Percentiles rank a stretch among this genome's conserved stretches.
phyloP scores from a whole-genome alignment of 208 protist species.

The Wallacemonas sp. region DNA sequence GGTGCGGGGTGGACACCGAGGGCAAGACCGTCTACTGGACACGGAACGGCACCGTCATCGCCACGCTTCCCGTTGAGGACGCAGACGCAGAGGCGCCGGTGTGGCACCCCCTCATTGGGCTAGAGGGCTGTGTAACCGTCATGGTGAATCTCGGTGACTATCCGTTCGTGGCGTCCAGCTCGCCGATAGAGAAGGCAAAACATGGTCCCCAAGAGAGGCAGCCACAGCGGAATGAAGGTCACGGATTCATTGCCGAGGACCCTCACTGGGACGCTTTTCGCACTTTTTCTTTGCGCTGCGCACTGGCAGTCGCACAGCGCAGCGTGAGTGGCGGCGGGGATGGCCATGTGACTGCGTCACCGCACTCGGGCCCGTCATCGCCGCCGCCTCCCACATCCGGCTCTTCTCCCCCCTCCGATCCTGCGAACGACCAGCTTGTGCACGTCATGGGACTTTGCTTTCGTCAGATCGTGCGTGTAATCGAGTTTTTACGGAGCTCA shows the following conservation, averaged over 20 bases:
- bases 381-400: not conserved
- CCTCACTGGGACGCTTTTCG: slow-evolving; percentile 76
- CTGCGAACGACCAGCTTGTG: not conserved
- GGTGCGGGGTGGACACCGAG: slow-evolving; percentile 80
- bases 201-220: too few relatives aligned
- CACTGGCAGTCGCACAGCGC: slow-evolving; percentile 38
- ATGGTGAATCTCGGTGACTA: slow-evolving; percentile 84
- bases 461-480: not conserved
- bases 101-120: slow-evolving; percentile 71
- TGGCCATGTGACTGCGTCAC: not conserved
- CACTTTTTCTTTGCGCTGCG: slow-evolving; percentile 66
- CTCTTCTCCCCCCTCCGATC: not conserved
- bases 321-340: not conserved
- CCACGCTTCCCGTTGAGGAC: slow-evolving; percentile 17
- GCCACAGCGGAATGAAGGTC: not conserved
- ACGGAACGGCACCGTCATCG: slow-evolving; percentile 70
- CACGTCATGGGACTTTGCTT: slow-evolving; percentile 1
- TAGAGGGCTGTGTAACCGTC: slow-evolving; percentile 70
- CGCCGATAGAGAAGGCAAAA: not conserved
- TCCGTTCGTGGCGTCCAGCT: slow-evolving; percentile 65
- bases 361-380: not conserved
- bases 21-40: slow-evolving; percentile 78
- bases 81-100: slow-evolving; percentile 12
- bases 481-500: not conserved
- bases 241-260: not conserved